Evolutionary conservation across 495 filamentous ascomycete species (phyloP).

Genomic region (Aspergillus nanangensis): DNA sequence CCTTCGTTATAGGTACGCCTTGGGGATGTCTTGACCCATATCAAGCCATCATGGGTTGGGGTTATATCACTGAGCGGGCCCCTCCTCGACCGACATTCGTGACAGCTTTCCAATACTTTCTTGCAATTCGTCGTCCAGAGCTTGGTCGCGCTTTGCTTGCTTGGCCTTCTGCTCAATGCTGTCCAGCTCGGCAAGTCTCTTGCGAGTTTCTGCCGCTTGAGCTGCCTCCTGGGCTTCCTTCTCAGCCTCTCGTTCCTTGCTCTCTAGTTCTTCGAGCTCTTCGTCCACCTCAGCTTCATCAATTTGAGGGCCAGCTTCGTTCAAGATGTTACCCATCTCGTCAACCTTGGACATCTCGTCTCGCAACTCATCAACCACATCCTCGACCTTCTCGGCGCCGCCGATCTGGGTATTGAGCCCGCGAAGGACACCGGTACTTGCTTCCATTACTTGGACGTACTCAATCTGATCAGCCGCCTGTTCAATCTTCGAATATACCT

Average conservation of each 20-base stretch:
- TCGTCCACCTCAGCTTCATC: conserved; percentile 87
- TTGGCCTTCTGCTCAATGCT: conserved; percentile 31
- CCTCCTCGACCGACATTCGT: conserved; percentile 41
- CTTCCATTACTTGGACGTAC: conserved; percentile 75
- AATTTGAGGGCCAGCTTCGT: conserved; percentile 54
- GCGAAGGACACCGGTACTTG: conserved; percentile 63
- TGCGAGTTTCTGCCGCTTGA: conserved; percentile 39
- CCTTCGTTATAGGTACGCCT: too few relatives aligned
- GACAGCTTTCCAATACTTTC: conserved; percentile 37
- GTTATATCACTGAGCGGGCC: conserved; percentile 12
- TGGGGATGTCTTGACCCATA: too few relatives aligned
- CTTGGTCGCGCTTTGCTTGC: conserved; percentile 21
- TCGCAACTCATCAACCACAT: conserved; percentile 65
- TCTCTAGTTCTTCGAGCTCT: conserved; percentile 75
- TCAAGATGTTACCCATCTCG: conserved; percentile 73
- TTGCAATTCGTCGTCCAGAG: conserved; percentile 29
- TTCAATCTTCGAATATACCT: conserved; percentile 74
- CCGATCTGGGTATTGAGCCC: conserved; percentile 74
- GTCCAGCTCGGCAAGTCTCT: conserved; percentile 42
- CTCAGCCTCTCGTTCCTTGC: conserved; percentile 53
- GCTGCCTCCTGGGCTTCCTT: conserved; percentile 53
- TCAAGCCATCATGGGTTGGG: too few relatives aligned
- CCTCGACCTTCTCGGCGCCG: conserved; percentile 69
- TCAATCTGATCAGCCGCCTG: conserved; percentile 80
- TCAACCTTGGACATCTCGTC: conserved; percentile 81